Conservation (phyloP, 352 stramenopile genomes). For the Thalassiosira exigua region DNA sequence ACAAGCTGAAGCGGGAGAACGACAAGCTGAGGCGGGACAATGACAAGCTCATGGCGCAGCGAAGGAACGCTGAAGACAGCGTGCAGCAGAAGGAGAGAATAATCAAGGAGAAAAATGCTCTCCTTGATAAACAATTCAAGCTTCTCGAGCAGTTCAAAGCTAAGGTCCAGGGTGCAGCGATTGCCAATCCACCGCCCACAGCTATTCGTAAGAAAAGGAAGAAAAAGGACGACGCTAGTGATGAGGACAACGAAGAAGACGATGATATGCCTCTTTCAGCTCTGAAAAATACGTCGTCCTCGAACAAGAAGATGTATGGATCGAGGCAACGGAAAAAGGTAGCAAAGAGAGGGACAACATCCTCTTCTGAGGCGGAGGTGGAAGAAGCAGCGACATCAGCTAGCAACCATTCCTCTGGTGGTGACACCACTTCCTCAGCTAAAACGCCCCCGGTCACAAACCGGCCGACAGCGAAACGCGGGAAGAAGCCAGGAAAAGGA, state of each 20-base stretch:
- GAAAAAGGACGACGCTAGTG: constrained; percentile 4
- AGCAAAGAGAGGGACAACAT: no score
- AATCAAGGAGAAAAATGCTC: constrained; percentile 34
- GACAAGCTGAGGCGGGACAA: constrained; percentile 29
- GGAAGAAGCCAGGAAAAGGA: no score
- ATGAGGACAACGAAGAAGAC: constrained; percentile 22
- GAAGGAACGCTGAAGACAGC: constrained; percentile 16
- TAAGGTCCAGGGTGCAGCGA: constrained; percentile 6
- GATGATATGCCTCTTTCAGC: constrained; percentile 30
- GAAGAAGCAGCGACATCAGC: constrained; percentile 5
- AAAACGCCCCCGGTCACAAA: constrained; percentile 24
- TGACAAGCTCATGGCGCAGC: constrained; percentile 18
- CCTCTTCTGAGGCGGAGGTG: no score
- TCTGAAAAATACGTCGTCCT: constrained; percentile 25
- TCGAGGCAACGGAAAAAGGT: constrained; percentile 1
- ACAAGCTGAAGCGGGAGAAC: constrained; percentile 43
- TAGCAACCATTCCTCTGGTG: neutral
- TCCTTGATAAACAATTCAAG: constrained; percentile 6
- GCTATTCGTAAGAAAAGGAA: constrained; percentile 34
- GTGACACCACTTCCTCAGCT: constrained; percentile 18
- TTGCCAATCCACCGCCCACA: neutral
- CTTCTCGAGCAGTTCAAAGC: constrained; percentile 2
- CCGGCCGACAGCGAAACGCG: neutral
- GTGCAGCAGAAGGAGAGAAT: constrained; percentile 44
- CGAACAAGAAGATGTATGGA: constrained; percentile 21